Percentiles rank a stretch among this genome's conserved stretches.
Evolutionary conservation across 805 yeast genomes (phyloP).

Genomic region (Candida incommunis): DNA sequence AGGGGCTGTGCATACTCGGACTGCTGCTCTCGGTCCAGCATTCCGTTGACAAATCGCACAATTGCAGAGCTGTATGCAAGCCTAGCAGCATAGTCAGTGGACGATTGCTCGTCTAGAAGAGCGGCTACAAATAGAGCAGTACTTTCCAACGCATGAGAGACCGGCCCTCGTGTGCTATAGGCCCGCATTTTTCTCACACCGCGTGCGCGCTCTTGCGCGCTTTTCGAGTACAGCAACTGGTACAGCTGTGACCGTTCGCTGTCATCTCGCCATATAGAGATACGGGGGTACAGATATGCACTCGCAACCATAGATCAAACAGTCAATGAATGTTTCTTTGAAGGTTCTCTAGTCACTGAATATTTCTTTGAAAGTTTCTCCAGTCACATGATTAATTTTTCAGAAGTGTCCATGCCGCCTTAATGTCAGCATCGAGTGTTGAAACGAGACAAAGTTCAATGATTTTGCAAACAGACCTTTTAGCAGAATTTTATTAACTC

Average conservation of each 20-base stretch:
- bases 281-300: neutral
- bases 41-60: slow-evolving; percentile 80
- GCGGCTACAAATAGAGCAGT: neutral
- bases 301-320: neutral
- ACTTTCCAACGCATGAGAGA: neutral
- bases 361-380: too few species aligned
- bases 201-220: neutral
- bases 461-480: too few species aligned
- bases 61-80: slow-evolving; percentile 28
- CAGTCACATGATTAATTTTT: too few species aligned
- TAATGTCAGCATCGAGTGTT: too few species aligned
- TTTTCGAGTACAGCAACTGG: neutral
- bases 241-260: neutral
- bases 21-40: slow-evolving; percentile 76
- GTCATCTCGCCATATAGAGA: neutral
- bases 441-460: too few species aligned
- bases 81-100: slow-evolving; percentile 2
- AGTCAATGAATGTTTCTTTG: too few species aligned
- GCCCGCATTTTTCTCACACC: neutral
- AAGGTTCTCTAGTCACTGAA: too few species aligned
- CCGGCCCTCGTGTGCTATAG: neutral
- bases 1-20: slow-evolving; percentile 67
- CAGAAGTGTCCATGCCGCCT: too few species aligned
- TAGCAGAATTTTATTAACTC: too few species aligned
- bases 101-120: neutral